Base-by-base conservation (phyloP, 208 protist species). In the Trypanosomatidae sp. region DNA sequence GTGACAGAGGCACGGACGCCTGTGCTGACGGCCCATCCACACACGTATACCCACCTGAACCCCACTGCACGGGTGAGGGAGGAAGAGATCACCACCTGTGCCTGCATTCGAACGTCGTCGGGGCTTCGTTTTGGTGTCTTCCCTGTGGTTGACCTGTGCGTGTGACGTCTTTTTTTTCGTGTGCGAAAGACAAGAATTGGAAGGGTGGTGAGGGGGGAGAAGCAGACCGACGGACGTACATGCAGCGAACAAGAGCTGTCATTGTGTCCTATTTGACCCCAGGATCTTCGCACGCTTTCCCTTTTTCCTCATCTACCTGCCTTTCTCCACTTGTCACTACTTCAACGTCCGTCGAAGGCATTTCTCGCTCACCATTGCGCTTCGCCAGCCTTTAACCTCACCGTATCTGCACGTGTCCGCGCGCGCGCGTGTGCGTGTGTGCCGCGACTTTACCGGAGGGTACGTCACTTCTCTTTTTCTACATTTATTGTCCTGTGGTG, bases 361-460 rank as follows among this genome's bases (percentile, higher is more conserved):
- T 52, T 73, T 50, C 13, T 62, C 8, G 22, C 50, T 25, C 8
- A 22, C 50, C 22, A 28, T 55, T 28, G 50, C 8, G 25, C 22
- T 55, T 22, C 50, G 5, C 17, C 22, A 55, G 50, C 50, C 50
- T 60, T 73, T 43, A 59, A 41, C 33, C 68, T 62, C 36, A 30
- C n/a, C 67, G 47, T 75, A 19, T 71, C 71, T 50, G 71, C 74
- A 33, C 76, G 79, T 53, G 85, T 91, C 22, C 71, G 84, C 52
- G 19, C 60, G 28, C 71, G 84, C 52, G 19, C 25, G 28, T 62
- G 64, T 56, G 64, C 41, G 66, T 69, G 47, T 56, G 47, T 69
- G 47, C 52, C 12, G 53, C 5, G 12, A 25, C 53, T 58, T 22
- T 58, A 15, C 53, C 25, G 4, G 10, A 30, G 25, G 53, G 53